A percentile compares a stretch with the other conserved stretches of the same genome.
phyloP scores from a whole-genome alignment of 768 basidiomycete species.

The Lactarius hatsudake region DNA sequence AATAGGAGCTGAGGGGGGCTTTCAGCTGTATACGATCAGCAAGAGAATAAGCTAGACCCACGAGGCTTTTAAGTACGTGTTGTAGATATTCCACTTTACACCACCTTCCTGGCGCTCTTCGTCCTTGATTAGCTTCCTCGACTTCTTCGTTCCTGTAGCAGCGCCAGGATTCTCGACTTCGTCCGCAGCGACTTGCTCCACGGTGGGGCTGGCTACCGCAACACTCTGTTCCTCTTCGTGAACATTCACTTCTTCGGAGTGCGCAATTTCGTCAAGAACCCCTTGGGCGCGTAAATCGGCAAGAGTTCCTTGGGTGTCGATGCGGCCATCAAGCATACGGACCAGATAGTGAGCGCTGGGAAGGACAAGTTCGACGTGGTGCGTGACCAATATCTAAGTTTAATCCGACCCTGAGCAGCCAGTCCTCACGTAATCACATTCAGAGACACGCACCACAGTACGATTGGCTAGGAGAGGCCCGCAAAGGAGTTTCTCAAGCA shows the following conservation, averaged over 20 bases:
- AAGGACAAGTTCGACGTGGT: slow-evolving; percentile 80
- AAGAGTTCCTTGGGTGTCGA: slow-evolving; percentile 70
- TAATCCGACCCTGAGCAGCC: not conserved
- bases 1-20: slow-evolving; percentile 50
- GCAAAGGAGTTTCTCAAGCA: slow-evolving; percentile 61
- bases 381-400: slow-evolving; percentile 65
- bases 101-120: slow-evolving; percentile 78
- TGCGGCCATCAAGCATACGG: slow-evolving; percentile 77
- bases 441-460: slow-evolving; percentile 52
- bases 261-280: slow-evolving; percentile 57
- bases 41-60: slow-evolving; percentile 36
- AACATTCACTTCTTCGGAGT: slow-evolving; percentile 48
- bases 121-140: slow-evolving; percentile 73
- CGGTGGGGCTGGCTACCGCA: slow-evolving; percentile 24
- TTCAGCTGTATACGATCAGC: not conserved
- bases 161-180: slow-evolving; percentile 31
- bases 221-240: slow-evolving; percentile 43
- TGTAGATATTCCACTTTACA: slow-evolving; percentile 72
- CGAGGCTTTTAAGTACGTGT: slow-evolving; percentile 69
- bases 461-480: slow-evolving; percentile 65
- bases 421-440: not conserved
- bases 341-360: slow-evolving; percentile 71
- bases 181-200: slow-evolving; percentile 34
- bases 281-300: slow-evolving; percentile 61
- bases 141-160: slow-evolving; percentile 50